These are phyloP conservation scores for Spongispora temasekensis DNA, from an alignment of 1,284 basidiomycete genomes.

Conservation along the genomic window DNA sequence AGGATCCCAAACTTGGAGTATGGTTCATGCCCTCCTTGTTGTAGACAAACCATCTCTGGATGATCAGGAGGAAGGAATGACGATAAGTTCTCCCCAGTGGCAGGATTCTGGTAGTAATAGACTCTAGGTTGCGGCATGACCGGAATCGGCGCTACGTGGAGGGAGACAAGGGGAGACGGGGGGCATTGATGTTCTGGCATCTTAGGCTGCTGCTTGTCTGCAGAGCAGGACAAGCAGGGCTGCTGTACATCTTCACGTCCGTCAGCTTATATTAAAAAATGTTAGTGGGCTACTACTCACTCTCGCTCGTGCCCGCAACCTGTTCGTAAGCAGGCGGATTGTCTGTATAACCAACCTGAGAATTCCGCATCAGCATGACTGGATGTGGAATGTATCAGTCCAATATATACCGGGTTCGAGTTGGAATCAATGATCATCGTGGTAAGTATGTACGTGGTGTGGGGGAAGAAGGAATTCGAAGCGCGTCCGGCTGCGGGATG, in stretches of 20 bases:
- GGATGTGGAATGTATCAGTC: too few relatives aligned
- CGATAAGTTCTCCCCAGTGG: slow-evolving; percentile 46
- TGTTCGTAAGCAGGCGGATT: slow-evolving; percentile 32
- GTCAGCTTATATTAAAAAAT: slow-evolving; percentile 2
- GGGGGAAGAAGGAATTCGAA: too few relatives aligned
- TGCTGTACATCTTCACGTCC: slow-evolving; percentile 12
- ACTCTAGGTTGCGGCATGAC: slow-evolving; percentile 34
- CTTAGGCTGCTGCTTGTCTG: slow-evolving; percentile 17
- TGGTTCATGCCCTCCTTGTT: slow-evolving; percentile 65
- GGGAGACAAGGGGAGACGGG: slow-evolving; percentile 14
- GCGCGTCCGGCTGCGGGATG: slow-evolving; percentile 14
- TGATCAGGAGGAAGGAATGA: slow-evolving; percentile 69
- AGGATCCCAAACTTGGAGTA: slow-evolving; percentile 65
- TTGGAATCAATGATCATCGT: slow-evolving; percentile 27
- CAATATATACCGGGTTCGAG: slow-evolving; percentile 28
- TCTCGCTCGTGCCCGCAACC: slow-evolving; percentile 10
- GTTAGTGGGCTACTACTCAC: slow-evolving; percentile 14
- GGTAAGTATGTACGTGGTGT: background rate
- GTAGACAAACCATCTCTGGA: slow-evolving; percentile 79
- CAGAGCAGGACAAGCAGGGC: background rate
- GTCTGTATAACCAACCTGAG: slow-evolving; percentile 27
- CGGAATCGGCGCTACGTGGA: slow-evolving; percentile 29
- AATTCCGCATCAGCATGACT: background rate
- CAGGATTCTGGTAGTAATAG: slow-evolving; percentile 46
- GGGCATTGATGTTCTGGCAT: slow-evolving; percentile 5